Percentiles rank a stretch among this genome's conserved stretches.
phyloP scores from a whole-genome alignment of 108 stramenopile species.

The Skeletonema costatum region DNA sequence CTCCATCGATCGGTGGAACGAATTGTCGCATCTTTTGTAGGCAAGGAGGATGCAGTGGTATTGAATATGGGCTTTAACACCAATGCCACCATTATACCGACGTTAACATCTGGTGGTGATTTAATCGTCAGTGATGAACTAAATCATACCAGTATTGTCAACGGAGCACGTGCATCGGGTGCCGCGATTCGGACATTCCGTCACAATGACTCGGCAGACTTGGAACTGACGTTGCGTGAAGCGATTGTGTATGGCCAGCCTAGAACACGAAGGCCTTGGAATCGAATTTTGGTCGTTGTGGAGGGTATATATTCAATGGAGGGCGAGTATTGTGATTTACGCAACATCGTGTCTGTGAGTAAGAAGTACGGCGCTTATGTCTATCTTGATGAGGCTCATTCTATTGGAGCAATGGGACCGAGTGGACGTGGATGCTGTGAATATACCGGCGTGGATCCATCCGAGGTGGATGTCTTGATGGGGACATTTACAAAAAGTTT shows the following conservation, averaged over 20 bases:
- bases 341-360: constrained; percentile 88
- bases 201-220: constrained; percentile 92
- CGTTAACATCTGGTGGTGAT: constrained; percentile 83
- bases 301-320: constrained; percentile 99
- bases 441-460: constrained; percentile 95
- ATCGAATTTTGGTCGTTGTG: constrained; percentile 96
- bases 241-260: constrained; percentile 96
- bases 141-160: constrained; percentile 99
- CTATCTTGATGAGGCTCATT: constrained; percentile 98
- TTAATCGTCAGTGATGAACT: constrained; percentile 94
- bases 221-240: constrained; percentile 90
- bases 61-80: constrained; percentile 99
- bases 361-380: constrained; percentile 96
- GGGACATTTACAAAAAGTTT: constrained; percentile 99
- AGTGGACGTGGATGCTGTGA: constrained; percentile 97
- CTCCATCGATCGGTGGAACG: constrained; percentile 89
- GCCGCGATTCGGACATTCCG: constrained; percentile 96
- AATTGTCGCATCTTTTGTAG: constrained; percentile 91
- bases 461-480: constrained; percentile 98
- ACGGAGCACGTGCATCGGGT: constrained; percentile 94
- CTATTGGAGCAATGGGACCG: constrained; percentile 97
- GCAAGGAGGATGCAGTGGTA: constrained; percentile 95
- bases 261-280: constrained; percentile 95
- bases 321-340: constrained; percentile 96
- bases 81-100: constrained; percentile 96